Base-by-base conservation (phyloP, 116 monocot species). In the Thalassia testudinum region DNA sequence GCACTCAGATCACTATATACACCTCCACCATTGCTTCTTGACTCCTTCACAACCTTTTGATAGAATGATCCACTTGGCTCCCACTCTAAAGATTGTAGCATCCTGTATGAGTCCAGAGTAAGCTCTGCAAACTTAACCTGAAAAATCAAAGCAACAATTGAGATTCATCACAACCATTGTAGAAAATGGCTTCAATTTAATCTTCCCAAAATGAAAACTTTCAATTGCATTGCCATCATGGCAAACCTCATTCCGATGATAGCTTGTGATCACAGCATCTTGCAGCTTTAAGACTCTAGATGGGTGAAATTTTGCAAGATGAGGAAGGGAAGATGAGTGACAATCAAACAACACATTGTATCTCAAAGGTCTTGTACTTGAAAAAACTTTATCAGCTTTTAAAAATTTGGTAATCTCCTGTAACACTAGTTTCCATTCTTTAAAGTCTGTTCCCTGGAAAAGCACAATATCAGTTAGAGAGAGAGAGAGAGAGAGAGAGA, bases 61-160 rank as follows among this genome's bases (percentile, higher is more conserved):
- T 80, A 79, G 55, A 83, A 72, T 27, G 85, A 75, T 14, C 90
- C 79, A 53, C 80, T 82, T n/a, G 86, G 99, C 42, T 99, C 99
- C 82, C 90, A 99, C 65, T 99, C 99, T 54, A 99, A 78, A 53
- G 83, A 80, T 54, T 86, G 90, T 42, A 82, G 59, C 99, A 99
- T 90, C 75, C 99, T 79, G 62, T 70, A 99, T 37, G 79, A 80
- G 59, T 99, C 99, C 25, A 99, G 48, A 59, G 86, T 90, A 51
- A 99, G 72, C 70, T 99, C 99, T 60, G 90, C 64, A 55, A 80
- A 75, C 63, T 99, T 99, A 50, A 90, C 75, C 99, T 99, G 57
- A 75, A 70, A 24, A 49, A 18, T 15, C 0, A 20, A 40, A 37
- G 20, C 16, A 37, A 24, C 18, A 27, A 10, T 12, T 10, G 30